Evolutionary conservation across 2,329 filamentous ascomycete species (phyloP).

Genomic region (Escovopsis weberi): DNA sequence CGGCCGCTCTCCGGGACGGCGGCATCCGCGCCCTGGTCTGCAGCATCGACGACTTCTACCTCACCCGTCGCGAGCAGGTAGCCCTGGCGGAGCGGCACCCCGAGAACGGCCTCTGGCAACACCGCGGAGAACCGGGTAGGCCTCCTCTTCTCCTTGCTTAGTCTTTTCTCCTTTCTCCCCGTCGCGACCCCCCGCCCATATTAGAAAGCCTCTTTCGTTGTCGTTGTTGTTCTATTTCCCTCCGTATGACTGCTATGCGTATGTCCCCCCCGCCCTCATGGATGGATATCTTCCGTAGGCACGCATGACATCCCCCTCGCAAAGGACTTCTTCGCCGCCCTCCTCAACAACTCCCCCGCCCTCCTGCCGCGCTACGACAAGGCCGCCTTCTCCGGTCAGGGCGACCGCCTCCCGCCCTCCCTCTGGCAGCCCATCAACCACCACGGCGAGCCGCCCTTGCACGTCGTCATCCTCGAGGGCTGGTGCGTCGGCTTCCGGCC

Average conservation of each 20-base stretch:
- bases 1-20: constrained; percentile 39
- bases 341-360: constrained; percentile 38
- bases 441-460: constrained; percentile 30
- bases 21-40: constrained; percentile 55
- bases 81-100: constrained; percentile 50
- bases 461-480: constrained; percentile 71
- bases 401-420: constrained; percentile 52
- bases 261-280: too few species aligned
- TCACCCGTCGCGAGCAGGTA: constrained; percentile 54
- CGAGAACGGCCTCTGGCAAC: constrained; percentile 61
- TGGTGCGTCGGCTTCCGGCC: constrained; percentile 81
- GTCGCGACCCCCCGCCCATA: too few species aligned
- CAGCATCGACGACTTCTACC: constrained; percentile 84
- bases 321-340: constrained; percentile 42
- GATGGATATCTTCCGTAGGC: constrained; percentile 10
- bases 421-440: constrained; percentile 47
- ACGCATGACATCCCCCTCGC: constrained; percentile 64
- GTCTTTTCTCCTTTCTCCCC: neutral
- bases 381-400: constrained; percentile 57
- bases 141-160: constrained; percentile 3
- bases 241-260: neutral
- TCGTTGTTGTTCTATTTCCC: too few species aligned
- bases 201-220: too few species aligned
- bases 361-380: constrained; percentile 71
- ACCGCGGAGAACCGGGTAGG: constrained; percentile 63